These are phyloP conservation scores for Oryza brachyantha DNA, from an alignment of 176 grass and related monocot genomes.

Conservation along the genomic window DNA sequence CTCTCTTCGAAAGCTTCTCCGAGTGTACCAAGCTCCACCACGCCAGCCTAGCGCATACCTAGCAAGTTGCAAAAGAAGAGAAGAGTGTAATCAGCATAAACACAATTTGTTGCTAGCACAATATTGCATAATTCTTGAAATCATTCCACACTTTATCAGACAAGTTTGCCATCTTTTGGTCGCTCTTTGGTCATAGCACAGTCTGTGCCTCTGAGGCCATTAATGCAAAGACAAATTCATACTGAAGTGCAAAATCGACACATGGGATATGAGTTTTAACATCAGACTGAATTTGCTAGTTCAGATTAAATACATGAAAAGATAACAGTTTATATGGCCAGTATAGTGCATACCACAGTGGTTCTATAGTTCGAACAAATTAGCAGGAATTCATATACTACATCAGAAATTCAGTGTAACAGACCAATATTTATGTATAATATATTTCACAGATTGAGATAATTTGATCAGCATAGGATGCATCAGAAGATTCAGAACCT, in stretches of 20 bases:
- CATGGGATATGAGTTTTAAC: not conserved
- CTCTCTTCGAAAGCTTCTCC: conserved; percentile 59
- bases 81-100: not conserved
- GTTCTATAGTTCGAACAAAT: not conserved
- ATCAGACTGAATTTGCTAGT: not conserved
- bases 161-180: not conserved
- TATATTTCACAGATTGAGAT: too few relatives aligned
- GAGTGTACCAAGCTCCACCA: conserved; percentile 68
- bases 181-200: not conserved
- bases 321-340: not conserved
- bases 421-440: not conserved
- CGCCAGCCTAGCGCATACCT: conserved; percentile 89
- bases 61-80: not conserved
- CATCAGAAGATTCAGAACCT: not conserved
- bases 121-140: not conserved
- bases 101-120: not conserved
- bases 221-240: not conserved
- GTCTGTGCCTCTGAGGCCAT: not conserved
- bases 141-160: not conserved
- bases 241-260: not conserved
- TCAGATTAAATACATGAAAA: not conserved
- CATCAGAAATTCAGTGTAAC: not conserved
- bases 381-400: not conserved
- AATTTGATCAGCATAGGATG: not conserved
- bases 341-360: not conserved